phyloP scores from a whole-genome alignment of 2,329 filamentous ascomycete genomes.

The Dactylellina parvicollis region DNA sequence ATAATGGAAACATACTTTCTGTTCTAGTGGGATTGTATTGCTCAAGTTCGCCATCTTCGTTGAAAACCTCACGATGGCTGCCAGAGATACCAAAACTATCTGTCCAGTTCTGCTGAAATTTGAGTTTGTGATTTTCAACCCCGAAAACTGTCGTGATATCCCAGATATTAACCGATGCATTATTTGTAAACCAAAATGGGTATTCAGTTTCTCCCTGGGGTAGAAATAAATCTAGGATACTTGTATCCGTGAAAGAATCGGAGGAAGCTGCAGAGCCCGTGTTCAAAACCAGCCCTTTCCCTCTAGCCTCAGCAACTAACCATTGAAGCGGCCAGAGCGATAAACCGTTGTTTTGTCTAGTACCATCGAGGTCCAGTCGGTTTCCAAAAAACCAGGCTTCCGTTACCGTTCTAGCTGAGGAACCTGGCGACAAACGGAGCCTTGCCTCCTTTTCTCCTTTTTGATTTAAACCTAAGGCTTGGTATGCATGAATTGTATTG shows the following conservation, averaged over 20 bases:
- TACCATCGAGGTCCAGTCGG: conserved; percentile 20
- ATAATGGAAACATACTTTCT: conserved; percentile 11
- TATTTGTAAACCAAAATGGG: conserved; percentile 20
- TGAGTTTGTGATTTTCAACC: background rate
- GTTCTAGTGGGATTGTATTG: background rate
- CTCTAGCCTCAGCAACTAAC: conserved; percentile 4
- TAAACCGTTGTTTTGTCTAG: conserved; percentile 9
- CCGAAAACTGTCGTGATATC: conserved; percentile 8
- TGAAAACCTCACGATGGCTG: conserved; percentile 10
- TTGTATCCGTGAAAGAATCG: background rate
- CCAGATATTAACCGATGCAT: conserved; percentile 16
- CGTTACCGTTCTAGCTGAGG: background rate
- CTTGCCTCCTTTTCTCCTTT: background rate
- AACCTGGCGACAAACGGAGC: background rate
- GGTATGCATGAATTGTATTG: conserved; percentile 4
- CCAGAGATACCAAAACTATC: background rate
- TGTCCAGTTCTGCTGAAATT: conserved; percentile 16
- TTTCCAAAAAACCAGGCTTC: conserved; percentile 36
- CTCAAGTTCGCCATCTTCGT: background rate
- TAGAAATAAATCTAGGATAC: background rate
- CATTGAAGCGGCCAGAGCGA: conserved; percentile 38
- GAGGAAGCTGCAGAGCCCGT: background rate
- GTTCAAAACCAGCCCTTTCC: conserved; percentile 16
- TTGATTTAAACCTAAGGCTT: conserved; percentile 23
- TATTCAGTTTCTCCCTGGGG: conserved; percentile 5